Conservation (phyloP, 1,284 basidiomycete genomes). For the Microbotryum saponariae region DNA sequence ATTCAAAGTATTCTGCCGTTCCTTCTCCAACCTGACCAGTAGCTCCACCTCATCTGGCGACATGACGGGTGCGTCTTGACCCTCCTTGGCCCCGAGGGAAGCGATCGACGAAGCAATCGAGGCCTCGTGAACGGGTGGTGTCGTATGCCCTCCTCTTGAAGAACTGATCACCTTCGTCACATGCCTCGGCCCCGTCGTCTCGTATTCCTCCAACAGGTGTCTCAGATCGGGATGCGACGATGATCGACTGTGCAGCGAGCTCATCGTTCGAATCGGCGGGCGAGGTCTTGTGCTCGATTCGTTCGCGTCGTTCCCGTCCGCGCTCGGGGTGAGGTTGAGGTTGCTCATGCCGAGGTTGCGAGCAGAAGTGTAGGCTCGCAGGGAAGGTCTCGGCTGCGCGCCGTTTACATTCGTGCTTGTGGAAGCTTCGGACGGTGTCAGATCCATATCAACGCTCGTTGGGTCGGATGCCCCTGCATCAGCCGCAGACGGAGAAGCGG, state of each 20-base stretch:
- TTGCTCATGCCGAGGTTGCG: slow-evolving; percentile 22
- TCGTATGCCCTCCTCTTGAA: not conserved
- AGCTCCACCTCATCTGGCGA: no score
- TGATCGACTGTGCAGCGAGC: slow-evolving; percentile 13
- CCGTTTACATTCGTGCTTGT: not conserved
- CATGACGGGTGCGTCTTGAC: no score
- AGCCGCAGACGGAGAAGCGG: slow-evolving; percentile 1
- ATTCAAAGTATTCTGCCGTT: no score
- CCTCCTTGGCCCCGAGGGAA: no score
- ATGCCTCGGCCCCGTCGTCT: slow-evolving; percentile 5
- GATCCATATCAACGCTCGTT: no score
- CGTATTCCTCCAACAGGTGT: slow-evolving; percentile 18
- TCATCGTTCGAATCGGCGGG: no score
- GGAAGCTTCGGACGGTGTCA: not conserved
- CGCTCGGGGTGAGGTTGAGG: not conserved
- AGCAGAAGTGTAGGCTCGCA: slow-evolving; percentile 28
- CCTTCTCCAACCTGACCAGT: no score
- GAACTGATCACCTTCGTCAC: slow-evolving; percentile 13
- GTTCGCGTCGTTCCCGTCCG: not conserved
- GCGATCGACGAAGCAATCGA: not conserved
- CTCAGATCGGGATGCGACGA: slow-evolving; percentile 24
- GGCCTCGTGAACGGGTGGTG: not conserved
- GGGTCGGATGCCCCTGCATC: no score
- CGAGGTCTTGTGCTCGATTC: no score
- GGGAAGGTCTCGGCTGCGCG: slow-evolving; percentile 9